Conservation (phyloP, 2,329 filamentous ascomycete species). For the Aulographum hederae region DNA sequence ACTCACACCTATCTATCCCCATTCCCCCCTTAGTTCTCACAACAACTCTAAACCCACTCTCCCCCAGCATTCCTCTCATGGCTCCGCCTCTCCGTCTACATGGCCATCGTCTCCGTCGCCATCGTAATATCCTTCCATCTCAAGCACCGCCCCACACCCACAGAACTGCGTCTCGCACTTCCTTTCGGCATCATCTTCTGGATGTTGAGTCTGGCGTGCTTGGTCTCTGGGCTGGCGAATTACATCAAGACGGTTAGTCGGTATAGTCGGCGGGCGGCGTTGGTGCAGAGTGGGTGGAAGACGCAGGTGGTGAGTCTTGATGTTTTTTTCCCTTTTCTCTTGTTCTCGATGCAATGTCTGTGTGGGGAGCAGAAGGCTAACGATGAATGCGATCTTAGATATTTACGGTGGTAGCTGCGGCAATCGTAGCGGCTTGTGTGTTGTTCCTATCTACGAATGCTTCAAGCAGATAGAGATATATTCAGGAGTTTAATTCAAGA, state of each 20-base stretch:
- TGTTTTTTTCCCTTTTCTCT: not conserved
- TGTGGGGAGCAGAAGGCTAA: not conserved
- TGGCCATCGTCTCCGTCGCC: conserved; percentile 74
- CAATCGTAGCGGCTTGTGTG: conserved; percentile 22
- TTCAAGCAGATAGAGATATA: not conserved
- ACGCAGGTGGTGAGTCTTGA: conserved; percentile 50
- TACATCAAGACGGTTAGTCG: conserved; percentile 72
- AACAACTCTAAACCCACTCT: not conserved
- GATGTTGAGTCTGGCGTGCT: conserved; percentile 58
- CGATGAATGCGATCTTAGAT: conserved; percentile 6
- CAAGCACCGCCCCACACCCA: conserved; percentile 46
- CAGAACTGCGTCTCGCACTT: conserved; percentile 61
- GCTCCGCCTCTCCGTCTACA: conserved; percentile 74
- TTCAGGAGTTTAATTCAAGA: no score
- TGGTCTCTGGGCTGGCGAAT: conserved; percentile 63
- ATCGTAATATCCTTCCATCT: conserved; percentile 91
- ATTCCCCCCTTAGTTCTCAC: not conserved
- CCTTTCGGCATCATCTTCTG: conserved; percentile 84
- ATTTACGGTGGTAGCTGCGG: conserved; percentile 20
- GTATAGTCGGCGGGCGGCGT: conserved; percentile 58
- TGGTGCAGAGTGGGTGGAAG: conserved; percentile 88
- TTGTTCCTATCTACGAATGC: conserved; percentile 22
- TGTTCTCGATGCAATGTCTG: not conserved
- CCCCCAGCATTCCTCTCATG: conserved; percentile 60
- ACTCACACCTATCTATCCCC: conserved; percentile 1